Base-by-base conservation (phyloP, 805 yeast species). In the Starmerella khaoyaiensis region DNA sequence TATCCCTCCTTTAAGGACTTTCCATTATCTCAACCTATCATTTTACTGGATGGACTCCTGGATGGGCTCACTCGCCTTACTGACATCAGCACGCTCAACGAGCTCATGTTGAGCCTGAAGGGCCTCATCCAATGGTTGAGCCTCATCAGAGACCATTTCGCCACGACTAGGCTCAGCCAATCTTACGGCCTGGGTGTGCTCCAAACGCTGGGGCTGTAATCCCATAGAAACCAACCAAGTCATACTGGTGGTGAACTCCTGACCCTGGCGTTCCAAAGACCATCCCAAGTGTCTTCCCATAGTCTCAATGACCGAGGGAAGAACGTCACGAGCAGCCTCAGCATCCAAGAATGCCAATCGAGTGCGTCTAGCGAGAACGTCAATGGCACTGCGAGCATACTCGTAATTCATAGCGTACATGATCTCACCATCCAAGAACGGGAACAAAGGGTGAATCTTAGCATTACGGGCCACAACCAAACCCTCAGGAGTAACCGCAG, bases 321-420 rank as follows among this genome's bases (percentile, higher is more conserved):
- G 75, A 12, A 93, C 79, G 35, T 63, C 67, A 46, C 75, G 62
- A 11, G 96, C 94, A 47, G 79, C 83, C 58, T 74, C 74, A 28
- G 90, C 81, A 62, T 86, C 86, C 56, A 86, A 67, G 65, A 84
- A 87, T 3, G 94, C 94, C 57, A 82, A 74, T 62, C 97, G 75
- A 37, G 87, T 76, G 68, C 97, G 78, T 68, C 96, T 79, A 39
- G 93, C 82, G 48, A 86, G 67, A 67, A 86, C 83, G 60, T 86
- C 97, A 40, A 77, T 64, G 32, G 94, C 93, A 10, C 86, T 79
- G 63, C 93, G 71, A 29, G 82, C 74, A 59, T 83, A 82, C 64
- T 86, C 97, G 61, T 81, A 71, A 44, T 72, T 64, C 50, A 83
- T 67, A 10, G 83, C 76, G 62, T 84, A 87, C 54, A 74, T 69